Percentiles rank a stretch among this genome's conserved stretches.
phyloP scores from a whole-genome alignment of 2,329 filamentous ascomycete species.

The Thelonectria discophora region DNA sequence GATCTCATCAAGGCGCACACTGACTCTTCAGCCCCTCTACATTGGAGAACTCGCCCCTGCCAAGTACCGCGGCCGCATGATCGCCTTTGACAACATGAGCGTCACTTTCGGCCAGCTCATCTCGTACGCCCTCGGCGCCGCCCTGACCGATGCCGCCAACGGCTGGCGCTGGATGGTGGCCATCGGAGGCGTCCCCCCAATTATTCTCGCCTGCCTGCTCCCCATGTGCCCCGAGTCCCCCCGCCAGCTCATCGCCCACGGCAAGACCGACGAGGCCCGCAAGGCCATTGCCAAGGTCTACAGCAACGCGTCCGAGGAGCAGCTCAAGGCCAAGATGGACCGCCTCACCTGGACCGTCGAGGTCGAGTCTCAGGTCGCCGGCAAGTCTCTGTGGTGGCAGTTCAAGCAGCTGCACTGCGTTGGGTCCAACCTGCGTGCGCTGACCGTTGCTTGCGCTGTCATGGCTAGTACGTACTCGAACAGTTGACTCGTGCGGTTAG shows the following conservation, averaged over 20 bases:
- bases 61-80: slow-evolving; percentile 57
- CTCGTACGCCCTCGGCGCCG: slow-evolving; percentile 51
- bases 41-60: slow-evolving; percentile 60
- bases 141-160: slow-evolving; percentile 48
- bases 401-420: slow-evolving; percentile 56
- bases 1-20: neutral
- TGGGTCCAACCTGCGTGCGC: slow-evolving; percentile 52
- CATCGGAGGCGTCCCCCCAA: slow-evolving; percentile 54
- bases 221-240: slow-evolving; percentile 57
- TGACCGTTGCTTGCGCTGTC: slow-evolving; percentile 55
- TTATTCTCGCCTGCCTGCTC: slow-evolving; percentile 52
- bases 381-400: slow-evolving; percentile 50
- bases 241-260: slow-evolving; percentile 54
- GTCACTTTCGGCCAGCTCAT: slow-evolving; percentile 52
- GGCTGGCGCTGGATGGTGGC: slow-evolving; percentile 60
- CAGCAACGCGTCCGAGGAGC: slow-evolving; percentile 49
- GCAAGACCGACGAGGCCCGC: slow-evolving; percentile 49
- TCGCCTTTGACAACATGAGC: slow-evolving; percentile 56
- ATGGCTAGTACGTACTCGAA: slow-evolving; percentile 51
- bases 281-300: slow-evolving; percentile 50
- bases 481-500: neutral
- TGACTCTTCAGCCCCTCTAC: slow-evolving; percentile 43
- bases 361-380: slow-evolving; percentile 47
- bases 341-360: slow-evolving; percentile 49
- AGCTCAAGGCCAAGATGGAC: slow-evolving; percentile 53